Base-by-base conservation (phyloP, 2,329 filamentous ascomycete genomes). In the Plectosphaerella cucumerina region DNA sequence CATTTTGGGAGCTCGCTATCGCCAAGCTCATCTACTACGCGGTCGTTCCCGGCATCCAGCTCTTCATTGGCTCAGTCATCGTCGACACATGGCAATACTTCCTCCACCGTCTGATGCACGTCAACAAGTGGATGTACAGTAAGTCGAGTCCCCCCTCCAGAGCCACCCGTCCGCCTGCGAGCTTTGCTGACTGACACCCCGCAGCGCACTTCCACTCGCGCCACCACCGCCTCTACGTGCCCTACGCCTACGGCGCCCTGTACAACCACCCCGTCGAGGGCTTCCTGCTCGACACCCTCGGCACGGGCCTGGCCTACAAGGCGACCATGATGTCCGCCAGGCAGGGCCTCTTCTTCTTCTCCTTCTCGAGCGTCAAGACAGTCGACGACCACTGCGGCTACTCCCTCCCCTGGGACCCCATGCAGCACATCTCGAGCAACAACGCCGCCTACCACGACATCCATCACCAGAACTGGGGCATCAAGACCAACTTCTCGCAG, bases 41-140 rank as follows among this genome's bases (percentile, higher is more conserved):
- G 55, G 65, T 86, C 37, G 78, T 97, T 55, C 94, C 94, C 1
- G 78, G 74, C 3, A 50, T 93, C 46, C 93, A 97, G 67, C 89
- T 96, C 64, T 72, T 81, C 52, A 63, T 89, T 47, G 94, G 86
- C 21, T 80, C 93, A 53, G 72, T 82, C 57, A 76, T 95, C 58
- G 81, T 97, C 59, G 94, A 99, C 71, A 94, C 91, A 43, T 99
- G 94, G 94, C 93, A 99, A 68, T 99, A 99, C 73, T 96, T 97
- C 72, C 80, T 93, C 62, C 94, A 99, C 71, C 90, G 94, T 37
- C 82, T 87, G 52, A 99, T 99, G 94, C 94, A 99, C 72, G 79
- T 94, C 75, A 97, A 97, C 75, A 92, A 89, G 70, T 97, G 90
- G 89, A 80, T 99, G 60, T 97, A 97, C 77, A 87, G 90, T 94